Base-by-base conservation (phyloP, 176 grass and related monocot species). In the Tuctoria greenei region DNA sequence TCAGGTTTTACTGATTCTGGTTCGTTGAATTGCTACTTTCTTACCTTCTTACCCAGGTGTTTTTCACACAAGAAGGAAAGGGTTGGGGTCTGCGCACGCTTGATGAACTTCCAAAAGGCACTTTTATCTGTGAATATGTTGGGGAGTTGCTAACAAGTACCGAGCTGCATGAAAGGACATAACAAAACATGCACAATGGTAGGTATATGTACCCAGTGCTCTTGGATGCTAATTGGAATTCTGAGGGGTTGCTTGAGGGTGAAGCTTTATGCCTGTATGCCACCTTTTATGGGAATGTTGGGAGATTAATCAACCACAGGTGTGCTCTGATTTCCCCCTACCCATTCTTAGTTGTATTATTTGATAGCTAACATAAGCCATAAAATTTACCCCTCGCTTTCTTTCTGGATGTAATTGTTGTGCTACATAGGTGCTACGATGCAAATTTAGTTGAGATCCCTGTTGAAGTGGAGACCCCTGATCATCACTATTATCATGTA, bases 271-370 rank as follows among this genome's bases (percentile, higher is more conserved):
- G 79, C 73, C 75, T 97, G 43, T 90, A 93, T 82, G 79, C 83
- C 1, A 82, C 90, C 41, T 97, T 90, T 83, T 90, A 90, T 79
- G 90, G 93, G 13, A 97, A 97, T 41, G 78, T 87, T 1, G 79
- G 85, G 9, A 81, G 93, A 52, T 97, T 97, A 74, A 71, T 90
- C 71, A 97, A 97, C 76, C 93, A 97, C 46, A 90, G 82, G 87
- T 93, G 81, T 59, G 65, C 25, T 42, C 4, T 51, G 23, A n/a
- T 56, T 88, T 0, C 56, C 75, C 21, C 6, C 10, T 28, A 51
- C n/a, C n/a, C 34, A 10, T 40, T 50, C 39, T 7, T 62, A 11
- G 66, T 38, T 73, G 73, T 67, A 60, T 40, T 60, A 50, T 38
- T 21, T 17, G n/a, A 15, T 56, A 38, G 40, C 43, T 55, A 49